Evolutionary conservation across 805 yeast genomes (phyloP), one percentile per base, ranked within the genome.

Genomic region (Ogataea populi-albae): DNA sequence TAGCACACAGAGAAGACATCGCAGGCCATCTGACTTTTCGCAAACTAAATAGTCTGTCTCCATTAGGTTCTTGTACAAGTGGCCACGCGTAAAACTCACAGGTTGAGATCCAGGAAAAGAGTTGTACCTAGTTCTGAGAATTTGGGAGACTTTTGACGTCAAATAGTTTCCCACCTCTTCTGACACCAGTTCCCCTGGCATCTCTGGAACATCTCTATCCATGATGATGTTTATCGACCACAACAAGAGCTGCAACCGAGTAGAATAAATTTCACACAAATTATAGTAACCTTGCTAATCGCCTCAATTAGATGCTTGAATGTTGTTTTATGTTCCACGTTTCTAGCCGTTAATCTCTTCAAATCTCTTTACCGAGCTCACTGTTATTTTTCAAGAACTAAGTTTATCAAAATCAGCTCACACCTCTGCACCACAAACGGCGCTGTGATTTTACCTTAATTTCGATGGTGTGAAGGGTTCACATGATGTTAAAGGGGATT

Each of bases 41-140:
- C 98, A 94, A 0, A 93, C 98, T 47, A 79, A 81, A 55, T 89
- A 93, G 52, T 94, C 98, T 40, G 80, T 79, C 3, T 70, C 62
- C 54, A 72, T 56, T 31, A 93, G 64, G 22, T 79, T 27, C 21
- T 17, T 75, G 30, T 77, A 75, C 17, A 93, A 66, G 61, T 91
- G 96, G 22, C 71, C 65, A 37, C 86, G 69, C 27, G 85, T 80
- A 55, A 93, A 89, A 17, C 96, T 86, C 3, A 91, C 86, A 0
- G 99, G 99, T 61, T 94, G 98, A 1, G 96, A 81, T 1, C 98
- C 97, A 3, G 96, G 94, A 50, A 89, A 89, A 1, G 61, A 49
- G 12, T 72, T 66, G 26, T 73, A 70, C 21, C 78, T 69, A 46
- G 79, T 65, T 47, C 76, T 67, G 49, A 82, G 55, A 43, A 83